Evolutionary conservation across 1,139 yeast genomes (phyloP).

Genomic region (Pichia terricola): DNA sequence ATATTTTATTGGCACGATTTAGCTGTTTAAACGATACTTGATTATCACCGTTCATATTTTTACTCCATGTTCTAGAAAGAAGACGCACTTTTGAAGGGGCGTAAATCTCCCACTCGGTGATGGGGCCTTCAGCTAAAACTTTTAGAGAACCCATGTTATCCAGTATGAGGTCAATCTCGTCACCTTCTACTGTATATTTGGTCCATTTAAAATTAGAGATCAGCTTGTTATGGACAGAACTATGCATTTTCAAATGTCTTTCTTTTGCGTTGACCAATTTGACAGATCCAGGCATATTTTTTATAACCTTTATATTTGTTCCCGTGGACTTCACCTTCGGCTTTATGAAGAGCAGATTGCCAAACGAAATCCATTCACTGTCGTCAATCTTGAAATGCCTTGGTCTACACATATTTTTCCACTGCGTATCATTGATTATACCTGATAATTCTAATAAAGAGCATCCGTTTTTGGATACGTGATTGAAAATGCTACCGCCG

Average conservation of each 20-base stretch:
- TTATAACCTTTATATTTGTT: not conserved
- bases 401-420: not conserved
- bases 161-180: constrained; percentile 2
- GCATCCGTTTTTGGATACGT: constrained; percentile 5
- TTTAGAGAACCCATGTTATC: constrained; percentile 6
- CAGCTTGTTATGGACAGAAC: not conserved
- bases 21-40: too few relatives aligned
- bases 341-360: constrained; percentile 4
- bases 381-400: not conserved
- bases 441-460: not conserved
- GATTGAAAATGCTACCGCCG: constrained; percentile 8
- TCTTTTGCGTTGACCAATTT: not conserved
- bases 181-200: not conserved
- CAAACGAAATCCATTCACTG: constrained; percentile 1
- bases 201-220: constrained; percentile 2
- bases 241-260: not conserved
- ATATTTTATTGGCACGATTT: too few relatives aligned
- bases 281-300: constrained; percentile 4
- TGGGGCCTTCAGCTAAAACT: too few relatives aligned
- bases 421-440: too few relatives aligned
- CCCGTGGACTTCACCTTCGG: constrained; percentile 9
- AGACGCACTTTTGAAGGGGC: too few relatives aligned
- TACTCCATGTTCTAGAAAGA: too few relatives aligned
- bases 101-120: too few relatives aligned
- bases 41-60: too few relatives aligned